Evolutionary conservation across 371 early-diverging fungal species (phyloP), one percentile per base, ranked within the genome.

Genomic region (Mortierella sp.): DNA sequence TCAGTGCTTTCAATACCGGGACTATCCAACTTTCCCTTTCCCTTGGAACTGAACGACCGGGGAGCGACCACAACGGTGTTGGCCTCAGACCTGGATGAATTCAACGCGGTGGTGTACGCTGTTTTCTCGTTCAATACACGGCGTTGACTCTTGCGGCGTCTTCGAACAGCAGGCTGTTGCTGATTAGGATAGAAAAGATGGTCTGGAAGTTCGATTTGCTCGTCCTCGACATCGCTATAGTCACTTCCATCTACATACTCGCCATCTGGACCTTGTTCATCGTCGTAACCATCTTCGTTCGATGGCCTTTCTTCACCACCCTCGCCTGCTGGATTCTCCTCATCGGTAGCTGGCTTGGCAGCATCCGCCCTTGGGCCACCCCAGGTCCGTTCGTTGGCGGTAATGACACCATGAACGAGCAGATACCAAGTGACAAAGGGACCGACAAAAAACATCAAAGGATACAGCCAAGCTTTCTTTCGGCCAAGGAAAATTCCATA

Each of bases 341-440:
- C 57, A 46, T 45, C 26, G 25, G 30, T 19, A 45, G n/a, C n/a
- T n/a, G n/a, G n/a, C 26, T 47, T 15, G 60, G 18, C 59, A 4
- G 64, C 72, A 44, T 66, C 72, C 4, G 75, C 72, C 26, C 75
- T 57, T 3, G 75, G 75, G 1, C 75, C 75, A 4, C 75, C 75
- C 71, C 75, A 75, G 2, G 75, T 75, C 19, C 72, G 60, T 30
- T 75, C 66, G 30, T 68, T 68, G 53, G 71, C 65, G 18, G 75
- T 75, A n/a, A 64, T 52, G 62, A 75, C 64, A 6, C 70, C 66
- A 59, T 71, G 72, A 15, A 75, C 68, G 4, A 75, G 59, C 21
- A 70, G 44, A 44, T 58, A 61, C 67, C 66, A 63, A 15, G 62
- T 62, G 1, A 75, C 65, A 57, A 75, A 65, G 26, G 75, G 75